These are phyloP conservation scores for Debaryomycetaceae sp. DNA, from an alignment of 1,139 yeast genomes.

Conservation along the genomic window DNA sequence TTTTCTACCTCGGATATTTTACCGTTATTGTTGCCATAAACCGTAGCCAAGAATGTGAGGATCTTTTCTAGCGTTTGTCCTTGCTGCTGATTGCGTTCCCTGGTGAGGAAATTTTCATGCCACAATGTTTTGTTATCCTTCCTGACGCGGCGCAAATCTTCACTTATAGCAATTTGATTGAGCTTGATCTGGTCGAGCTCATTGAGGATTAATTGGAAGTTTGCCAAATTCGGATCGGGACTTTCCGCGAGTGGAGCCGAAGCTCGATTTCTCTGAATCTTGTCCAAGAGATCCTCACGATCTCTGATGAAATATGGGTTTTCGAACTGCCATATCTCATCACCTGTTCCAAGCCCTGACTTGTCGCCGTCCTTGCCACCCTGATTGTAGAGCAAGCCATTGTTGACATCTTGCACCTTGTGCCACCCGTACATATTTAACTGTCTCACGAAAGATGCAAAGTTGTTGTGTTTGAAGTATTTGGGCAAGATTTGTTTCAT, in stretches of 20 bases:
- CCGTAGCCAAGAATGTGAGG: conserved; percentile 76
- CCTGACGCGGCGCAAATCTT: conserved; percentile 75
- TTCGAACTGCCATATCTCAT: conserved; percentile 67
- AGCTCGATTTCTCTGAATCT: conserved; percentile 52
- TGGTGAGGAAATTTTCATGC: conserved; percentile 79
- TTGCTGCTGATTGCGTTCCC: conserved; percentile 83
- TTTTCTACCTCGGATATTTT: conserved; percentile 40
- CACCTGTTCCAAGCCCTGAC: conserved; percentile 16
- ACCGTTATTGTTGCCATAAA: conserved; percentile 62
- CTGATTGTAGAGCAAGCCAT: conserved; percentile 53
- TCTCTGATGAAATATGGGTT: conserved; percentile 74
- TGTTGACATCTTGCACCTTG: conserved; percentile 76
- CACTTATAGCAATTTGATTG: conserved; percentile 76
- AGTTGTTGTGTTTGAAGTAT: conserved; percentile 90
- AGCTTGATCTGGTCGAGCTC: conserved; percentile 76
- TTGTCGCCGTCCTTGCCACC: conserved; percentile 22
- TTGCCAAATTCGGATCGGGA: conserved; percentile 26
- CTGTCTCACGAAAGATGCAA: conserved; percentile 92
- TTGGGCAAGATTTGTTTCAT: conserved; percentile 81
- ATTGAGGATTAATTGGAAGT: conserved; percentile 52
- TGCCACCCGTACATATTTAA: conserved; percentile 98
- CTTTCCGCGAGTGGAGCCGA: conserved; percentile 29
- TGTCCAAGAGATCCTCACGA: conserved; percentile 68
- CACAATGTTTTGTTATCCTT: conserved; percentile 87
- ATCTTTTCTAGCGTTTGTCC: conserved; percentile 86